phyloP scores from a whole-genome alignment of 2,329 filamentous ascomycete species.

The Exophiala spinifera region DNA sequence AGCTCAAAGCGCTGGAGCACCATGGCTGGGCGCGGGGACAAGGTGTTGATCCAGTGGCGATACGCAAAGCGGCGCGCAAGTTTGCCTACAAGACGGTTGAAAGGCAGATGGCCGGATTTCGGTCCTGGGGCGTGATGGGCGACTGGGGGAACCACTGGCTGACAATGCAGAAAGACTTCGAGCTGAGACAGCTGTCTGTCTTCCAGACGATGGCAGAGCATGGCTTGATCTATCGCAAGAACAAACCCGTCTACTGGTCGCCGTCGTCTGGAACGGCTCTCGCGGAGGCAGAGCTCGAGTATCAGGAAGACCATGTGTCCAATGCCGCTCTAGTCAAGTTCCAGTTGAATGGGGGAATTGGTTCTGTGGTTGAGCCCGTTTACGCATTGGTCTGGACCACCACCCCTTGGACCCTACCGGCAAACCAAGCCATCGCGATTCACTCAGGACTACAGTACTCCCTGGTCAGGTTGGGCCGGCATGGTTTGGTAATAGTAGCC shows the following conservation, averaged over 20 bases:
- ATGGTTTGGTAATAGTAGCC: conserved; percentile 68
- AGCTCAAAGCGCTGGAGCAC: conserved; percentile 84
- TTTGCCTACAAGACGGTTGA: conserved; percentile 56
- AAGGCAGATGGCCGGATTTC: conserved; percentile 59
- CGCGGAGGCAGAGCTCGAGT: conserved; percentile 64
- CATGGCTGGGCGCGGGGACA: conserved; percentile 40
- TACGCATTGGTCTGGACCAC: conserved; percentile 97
- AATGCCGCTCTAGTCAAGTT: conserved; percentile 70
- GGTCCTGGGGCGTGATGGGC: conserved; percentile 61
- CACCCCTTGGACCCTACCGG: conserved; percentile 94
- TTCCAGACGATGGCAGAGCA: conserved; percentile 62
- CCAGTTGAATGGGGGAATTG: conserved; percentile 50
- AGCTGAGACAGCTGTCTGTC: conserved; percentile 58
- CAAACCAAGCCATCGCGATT: conserved; percentile 85
- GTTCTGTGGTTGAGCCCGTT: conserved; percentile 49
- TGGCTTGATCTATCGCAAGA: conserved; percentile 59
- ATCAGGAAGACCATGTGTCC: conserved; percentile 59
- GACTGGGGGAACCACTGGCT: conserved; percentile 62
- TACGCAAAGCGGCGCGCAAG: conserved; percentile 54
- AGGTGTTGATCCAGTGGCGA: conserved; percentile 45
- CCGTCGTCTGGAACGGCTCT: conserved; percentile 63
- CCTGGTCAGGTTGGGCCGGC: conserved; percentile 56
- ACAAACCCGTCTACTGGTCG: conserved; percentile 65
- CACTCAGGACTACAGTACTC: conserved; percentile 71
- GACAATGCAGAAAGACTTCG: conserved; percentile 62